Evolutionary conservation across 495 filamentous ascomycete species (phyloP).

Genomic region (Podospora sp.): DNA sequence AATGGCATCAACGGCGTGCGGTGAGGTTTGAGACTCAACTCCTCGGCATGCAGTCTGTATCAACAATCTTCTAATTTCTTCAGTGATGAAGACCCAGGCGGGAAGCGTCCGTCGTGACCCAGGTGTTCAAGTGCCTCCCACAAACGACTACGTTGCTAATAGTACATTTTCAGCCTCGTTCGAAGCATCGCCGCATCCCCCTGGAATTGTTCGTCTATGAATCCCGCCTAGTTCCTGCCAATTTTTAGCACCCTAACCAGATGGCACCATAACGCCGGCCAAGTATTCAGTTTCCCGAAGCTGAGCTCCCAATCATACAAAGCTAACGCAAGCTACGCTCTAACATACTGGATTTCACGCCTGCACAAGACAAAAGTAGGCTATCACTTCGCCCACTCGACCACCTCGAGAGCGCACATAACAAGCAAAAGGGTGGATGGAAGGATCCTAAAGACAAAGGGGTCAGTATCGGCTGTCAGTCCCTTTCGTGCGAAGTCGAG

Average conservation of each 20-base stretch:
- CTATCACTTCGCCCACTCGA: constrained; percentile 73
- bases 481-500: constrained; percentile 16
- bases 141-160: not conserved
- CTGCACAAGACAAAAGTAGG: not conserved
- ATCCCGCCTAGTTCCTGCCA: not conserved
- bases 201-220: not conserved
- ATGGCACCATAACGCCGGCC: not conserved
- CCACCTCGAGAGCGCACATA: constrained; percentile 86
- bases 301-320: not conserved
- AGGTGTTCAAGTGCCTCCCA: not conserved
- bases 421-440: constrained; percentile 91
- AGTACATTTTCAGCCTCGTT: not conserved
- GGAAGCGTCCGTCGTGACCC: not conserved
- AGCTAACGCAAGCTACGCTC: not conserved
- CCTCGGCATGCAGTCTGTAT: no score
- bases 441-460: constrained; percentile 68
- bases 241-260: not conserved
- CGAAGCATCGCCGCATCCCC: not conserved
- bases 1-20: not conserved
- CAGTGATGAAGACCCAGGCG: not conserved
- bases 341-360: not conserved
- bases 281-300: not conserved
- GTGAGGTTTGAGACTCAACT: no score
- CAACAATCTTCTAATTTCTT: not conserved
- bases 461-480: constrained; percentile 36